phyloP scores from a whole-genome alignment of 345 rosid species.

The Bruguiera parviflora region DNA sequence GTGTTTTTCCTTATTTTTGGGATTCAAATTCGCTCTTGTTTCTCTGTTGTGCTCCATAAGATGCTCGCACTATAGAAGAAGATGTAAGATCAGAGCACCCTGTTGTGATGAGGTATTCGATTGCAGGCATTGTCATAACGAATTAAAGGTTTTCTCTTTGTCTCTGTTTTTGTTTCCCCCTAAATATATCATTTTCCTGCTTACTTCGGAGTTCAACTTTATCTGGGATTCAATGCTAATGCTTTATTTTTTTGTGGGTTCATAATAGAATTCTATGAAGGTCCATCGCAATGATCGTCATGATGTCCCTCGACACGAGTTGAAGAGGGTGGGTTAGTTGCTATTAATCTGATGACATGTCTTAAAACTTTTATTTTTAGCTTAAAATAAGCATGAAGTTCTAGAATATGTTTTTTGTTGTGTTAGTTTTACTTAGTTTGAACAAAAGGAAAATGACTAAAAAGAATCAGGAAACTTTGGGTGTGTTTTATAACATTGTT shows the following conservation, averaged over 20 bases:
- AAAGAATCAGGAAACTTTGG: too few relatives aligned
- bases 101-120: conserved; percentile 75
- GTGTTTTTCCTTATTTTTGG: neutral
- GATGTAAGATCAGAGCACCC: conserved; percentile 80
- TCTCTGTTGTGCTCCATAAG: conserved; percentile 16
- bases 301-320: conserved; percentile 48
- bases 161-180: neutral
- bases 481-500: too few relatives aligned
- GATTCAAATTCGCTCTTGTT: neutral
- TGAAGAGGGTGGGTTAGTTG: conserved; percentile 43
- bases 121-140: conserved; percentile 95
- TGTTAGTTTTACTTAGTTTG: too few relatives aligned
- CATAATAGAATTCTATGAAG: conserved; percentile 35
- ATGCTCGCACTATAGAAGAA: conserved; percentile 79
- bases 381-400: neutral
- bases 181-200: neutral
- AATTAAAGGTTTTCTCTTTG: conserved; percentile 50
- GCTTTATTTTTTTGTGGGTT: neutral
- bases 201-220: neutral
- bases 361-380: neutral
- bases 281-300: conserved; percentile 38
- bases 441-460: too few relatives aligned
- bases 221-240: neutral
- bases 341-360: neutral
- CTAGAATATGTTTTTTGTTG: too few relatives aligned